Base-by-base conservation (phyloP, 1,284 basidiomycete genomes). In the Cutaneotrichosporon daszewskae region DNA sequence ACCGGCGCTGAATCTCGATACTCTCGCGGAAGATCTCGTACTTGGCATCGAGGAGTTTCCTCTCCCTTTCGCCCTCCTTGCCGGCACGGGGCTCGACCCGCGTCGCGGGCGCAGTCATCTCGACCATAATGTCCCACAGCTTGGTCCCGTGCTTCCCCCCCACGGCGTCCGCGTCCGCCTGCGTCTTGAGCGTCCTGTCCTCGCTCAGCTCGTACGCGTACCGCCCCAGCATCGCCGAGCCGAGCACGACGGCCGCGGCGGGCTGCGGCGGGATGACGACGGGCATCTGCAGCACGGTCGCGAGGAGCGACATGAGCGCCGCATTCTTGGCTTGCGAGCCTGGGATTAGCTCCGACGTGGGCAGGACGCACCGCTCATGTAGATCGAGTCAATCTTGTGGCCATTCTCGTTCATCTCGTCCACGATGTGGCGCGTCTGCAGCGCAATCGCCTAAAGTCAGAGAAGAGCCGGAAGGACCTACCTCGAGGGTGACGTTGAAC, bases 361-460 rank as follows among this genome's bases (percentile, higher is more conserved):
- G n/a, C 25, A 16, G 25, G 31, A 71, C 61, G 57, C 59, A 66
- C 77, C 77, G 45, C 59, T 63, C 81, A 98, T 87, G 75, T 91
- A 96, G 66, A 98, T 85, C 24, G 82, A 80, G 43, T 79, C 79
- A 60, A 98, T 85, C 25, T 75, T 64, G 72, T 98, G 94, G 0
- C 94, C 94, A 29, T 82, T 79, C 14, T 62, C 69, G 72, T 97
- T 96, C 80, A 98, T 87, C 58, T 82, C 79, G 61, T 92, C 87
- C 44, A 98, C 76, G 66, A 98, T 97, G 72, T 97, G 94, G 4
- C 87, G 78, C 11, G 91, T 97, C 70, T 97, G 94, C 17, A 97
- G 79, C 6, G 90, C 87, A 68, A 98, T 94, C 10, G 90, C 83
- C n/a, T n/a, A n/a, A n/a, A n/a, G n/a, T n/a, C n/a, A n/a, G n/a